These are phyloP conservation scores for Hibiscus mutabilis DNA, from an alignment of 345 rosid species.

Conservation along the genomic window DNA sequence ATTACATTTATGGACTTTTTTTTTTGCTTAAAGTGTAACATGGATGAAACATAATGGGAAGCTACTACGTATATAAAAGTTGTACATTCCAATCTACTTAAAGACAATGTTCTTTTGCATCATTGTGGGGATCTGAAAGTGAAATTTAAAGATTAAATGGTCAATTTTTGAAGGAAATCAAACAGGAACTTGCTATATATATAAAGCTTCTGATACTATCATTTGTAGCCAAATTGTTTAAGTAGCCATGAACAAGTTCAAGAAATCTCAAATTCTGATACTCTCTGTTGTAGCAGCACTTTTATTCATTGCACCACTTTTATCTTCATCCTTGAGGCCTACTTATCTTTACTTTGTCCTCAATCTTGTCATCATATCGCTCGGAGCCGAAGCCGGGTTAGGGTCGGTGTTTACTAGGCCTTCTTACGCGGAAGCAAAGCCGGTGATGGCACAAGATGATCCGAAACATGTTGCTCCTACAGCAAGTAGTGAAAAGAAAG, in stretches of 20 bases:
- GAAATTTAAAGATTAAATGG: too few relatives aligned
- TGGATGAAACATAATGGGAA: too few relatives aligned
- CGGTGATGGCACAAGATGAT: conserved; percentile 4
- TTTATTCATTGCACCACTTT: conserved; percentile 37
- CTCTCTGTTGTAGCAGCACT: conserved; percentile 39
- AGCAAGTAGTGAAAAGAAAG: conserved; percentile 2
- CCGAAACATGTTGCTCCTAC: not conserved
- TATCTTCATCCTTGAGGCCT: conserved; percentile 44
- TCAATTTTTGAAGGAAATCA: too few relatives aligned
- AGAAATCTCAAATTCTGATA: conserved; percentile 36
- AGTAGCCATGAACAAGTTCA: conserved; percentile 36
- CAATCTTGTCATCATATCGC: conserved; percentile 53
- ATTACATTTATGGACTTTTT: too few relatives aligned
- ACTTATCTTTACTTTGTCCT: conserved; percentile 49
- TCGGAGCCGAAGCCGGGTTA: conserved; percentile 62
- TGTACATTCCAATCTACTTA: too few relatives aligned
- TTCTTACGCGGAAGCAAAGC: conserved; percentile 18
- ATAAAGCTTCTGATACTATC: not conserved
- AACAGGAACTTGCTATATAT: too few relatives aligned
- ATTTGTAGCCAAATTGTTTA: not conserved
- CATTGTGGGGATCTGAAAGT: too few relatives aligned
- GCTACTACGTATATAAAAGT: too few relatives aligned
- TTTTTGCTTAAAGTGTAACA: too few relatives aligned
- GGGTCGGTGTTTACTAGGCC: conserved; percentile 40
- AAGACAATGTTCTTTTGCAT: too few relatives aligned